These are phyloP conservation scores for Phylloporus arenicola DNA, from an alignment of 768 basidiomycete genomes.

Conservation along the genomic window DNA sequence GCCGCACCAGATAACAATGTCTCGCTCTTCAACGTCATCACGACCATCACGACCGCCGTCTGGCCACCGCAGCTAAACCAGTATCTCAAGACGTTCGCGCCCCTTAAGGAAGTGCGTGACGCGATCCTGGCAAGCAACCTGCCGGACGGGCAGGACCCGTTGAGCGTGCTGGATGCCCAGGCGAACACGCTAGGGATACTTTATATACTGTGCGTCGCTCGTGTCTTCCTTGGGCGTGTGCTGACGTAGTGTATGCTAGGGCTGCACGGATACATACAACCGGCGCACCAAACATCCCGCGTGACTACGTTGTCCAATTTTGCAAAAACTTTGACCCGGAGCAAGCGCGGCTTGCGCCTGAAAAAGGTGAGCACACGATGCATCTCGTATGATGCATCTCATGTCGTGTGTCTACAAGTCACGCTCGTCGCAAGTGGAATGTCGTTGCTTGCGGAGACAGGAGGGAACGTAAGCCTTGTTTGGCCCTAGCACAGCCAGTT, in stretches of 20 bases:
- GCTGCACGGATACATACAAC: constrained; percentile 50
- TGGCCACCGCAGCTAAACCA: constrained; percentile 37
- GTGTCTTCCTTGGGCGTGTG: not conserved
- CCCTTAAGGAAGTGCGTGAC: constrained; percentile 58
- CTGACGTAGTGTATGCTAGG: constrained; percentile 31
- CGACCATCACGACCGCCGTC: constrained; percentile 42
- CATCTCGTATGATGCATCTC: not conserved
- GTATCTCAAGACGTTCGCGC: constrained; percentile 40
- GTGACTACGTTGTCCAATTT: constrained; percentile 47
- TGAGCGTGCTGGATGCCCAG: constrained; percentile 50
- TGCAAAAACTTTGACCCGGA: constrained; percentile 57
- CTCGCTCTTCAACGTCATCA: constrained; percentile 38
- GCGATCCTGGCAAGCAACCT: constrained; percentile 49
- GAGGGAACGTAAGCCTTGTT: constrained; percentile 45
- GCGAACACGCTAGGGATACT: constrained; percentile 60
- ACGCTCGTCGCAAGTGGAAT: constrained; percentile 64
- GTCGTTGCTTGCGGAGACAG: constrained; percentile 40
- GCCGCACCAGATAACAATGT: constrained; percentile 4
- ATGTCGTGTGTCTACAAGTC: constrained; percentile 37
- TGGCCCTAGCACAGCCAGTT: not conserved
- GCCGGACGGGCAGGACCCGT: constrained; percentile 61
- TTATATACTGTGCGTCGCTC: constrained; percentile 61
- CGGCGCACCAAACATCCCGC: constrained; percentile 36
- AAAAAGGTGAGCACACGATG: constrained; percentile 45
- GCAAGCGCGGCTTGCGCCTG: constrained; percentile 62